These are phyloP conservation scores for Aureobasidium musti DNA, from an alignment of 2,329 filamentous ascomycete genomes.

Conservation along the genomic window DNA sequence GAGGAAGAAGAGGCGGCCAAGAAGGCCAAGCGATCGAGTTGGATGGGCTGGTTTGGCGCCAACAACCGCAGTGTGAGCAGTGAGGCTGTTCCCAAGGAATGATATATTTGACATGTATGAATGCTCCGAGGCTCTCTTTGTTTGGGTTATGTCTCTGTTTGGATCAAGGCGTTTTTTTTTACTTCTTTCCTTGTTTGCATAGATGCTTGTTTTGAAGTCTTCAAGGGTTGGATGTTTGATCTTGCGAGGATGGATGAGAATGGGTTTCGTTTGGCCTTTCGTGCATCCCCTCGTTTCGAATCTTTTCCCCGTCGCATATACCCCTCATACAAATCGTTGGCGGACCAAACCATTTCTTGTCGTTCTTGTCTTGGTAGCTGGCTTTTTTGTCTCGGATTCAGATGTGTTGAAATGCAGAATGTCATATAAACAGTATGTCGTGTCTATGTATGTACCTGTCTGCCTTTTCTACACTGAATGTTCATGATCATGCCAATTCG, in stretches of 20 bases:
- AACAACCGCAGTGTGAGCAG: slow-evolving; percentile 17
- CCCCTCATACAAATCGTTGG: slow-evolving; percentile 13
- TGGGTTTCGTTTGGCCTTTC: not conserved
- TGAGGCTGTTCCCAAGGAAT: slow-evolving; percentile 22
- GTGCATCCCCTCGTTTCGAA: not conserved
- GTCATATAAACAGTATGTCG: not conserved
- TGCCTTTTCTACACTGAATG: not conserved
- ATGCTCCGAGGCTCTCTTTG: not conserved
- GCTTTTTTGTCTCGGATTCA: not conserved
- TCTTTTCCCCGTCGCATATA: slow-evolving; percentile 20
- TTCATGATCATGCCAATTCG: slow-evolving; percentile 2
- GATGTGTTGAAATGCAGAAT: not conserved
- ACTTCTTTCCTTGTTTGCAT: not conserved
- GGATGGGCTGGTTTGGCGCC: slow-evolving; percentile 51
- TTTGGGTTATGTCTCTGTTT: not conserved
- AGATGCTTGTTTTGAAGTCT: not conserved
- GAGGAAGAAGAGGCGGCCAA: slow-evolving; percentile 47
- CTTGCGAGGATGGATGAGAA: not conserved
- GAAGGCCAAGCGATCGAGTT: slow-evolving; percentile 49
- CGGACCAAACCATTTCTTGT: slow-evolving; percentile 13
- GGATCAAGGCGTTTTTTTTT: not conserved
- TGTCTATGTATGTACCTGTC: slow-evolving; percentile 2
- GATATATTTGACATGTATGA: not conserved
- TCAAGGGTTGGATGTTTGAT: not conserved
- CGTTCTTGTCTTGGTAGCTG: not conserved